phyloP scores from a whole-genome alignment of 306 rosid genomes.

The Prunus mongolica region DNA sequence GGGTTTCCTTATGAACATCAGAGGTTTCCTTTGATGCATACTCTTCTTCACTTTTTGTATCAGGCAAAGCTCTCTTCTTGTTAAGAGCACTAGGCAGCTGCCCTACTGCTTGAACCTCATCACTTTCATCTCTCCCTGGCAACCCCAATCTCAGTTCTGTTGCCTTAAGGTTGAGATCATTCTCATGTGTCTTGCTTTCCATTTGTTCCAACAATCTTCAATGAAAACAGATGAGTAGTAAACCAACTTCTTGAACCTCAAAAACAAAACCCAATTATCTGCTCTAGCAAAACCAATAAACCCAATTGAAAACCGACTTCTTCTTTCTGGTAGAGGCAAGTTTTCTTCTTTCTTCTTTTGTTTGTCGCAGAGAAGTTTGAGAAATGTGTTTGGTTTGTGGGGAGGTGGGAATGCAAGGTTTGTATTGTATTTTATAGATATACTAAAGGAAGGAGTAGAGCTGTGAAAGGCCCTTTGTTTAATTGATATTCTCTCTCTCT shows the following conservation, averaged over 20 bases:
- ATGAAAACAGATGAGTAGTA: background rate
- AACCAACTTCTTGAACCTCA: background rate
- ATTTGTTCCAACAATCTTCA: slow-evolving; percentile 22
- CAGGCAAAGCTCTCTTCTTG: slow-evolving; percentile 60
- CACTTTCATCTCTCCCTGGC: slow-evolving; percentile 61
- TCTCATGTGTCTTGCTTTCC: slow-evolving; percentile 49
- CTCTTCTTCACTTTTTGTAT: slow-evolving; percentile 25
- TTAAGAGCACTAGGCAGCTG: background rate
- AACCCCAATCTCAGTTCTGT: slow-evolving; percentile 80
- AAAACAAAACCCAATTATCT: background rate
- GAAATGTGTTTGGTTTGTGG: slow-evolving; percentile 12
- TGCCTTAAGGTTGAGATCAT: slow-evolving; percentile 57
- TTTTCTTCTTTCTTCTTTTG: background rate
- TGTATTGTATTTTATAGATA: slow-evolving; percentile 36
- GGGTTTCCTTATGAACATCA: slow-evolving; percentile 29
- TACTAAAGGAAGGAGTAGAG: background rate
- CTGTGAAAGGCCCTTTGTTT: slow-evolving; percentile 1
- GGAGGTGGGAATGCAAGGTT: slow-evolving; percentile 24
- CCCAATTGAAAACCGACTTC: background rate
- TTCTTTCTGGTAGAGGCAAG: slow-evolving; percentile 13
- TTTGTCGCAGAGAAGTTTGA: background rate
- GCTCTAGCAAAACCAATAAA: slow-evolving; percentile 2
- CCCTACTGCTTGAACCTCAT: slow-evolving; percentile 17
- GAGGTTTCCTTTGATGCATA: slow-evolving; percentile 28
- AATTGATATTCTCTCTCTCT: slow-evolving; percentile 1